Evolutionary conservation across 148 eudicot species (phyloP).

Genomic region (Polygonum maritimum): DNA sequence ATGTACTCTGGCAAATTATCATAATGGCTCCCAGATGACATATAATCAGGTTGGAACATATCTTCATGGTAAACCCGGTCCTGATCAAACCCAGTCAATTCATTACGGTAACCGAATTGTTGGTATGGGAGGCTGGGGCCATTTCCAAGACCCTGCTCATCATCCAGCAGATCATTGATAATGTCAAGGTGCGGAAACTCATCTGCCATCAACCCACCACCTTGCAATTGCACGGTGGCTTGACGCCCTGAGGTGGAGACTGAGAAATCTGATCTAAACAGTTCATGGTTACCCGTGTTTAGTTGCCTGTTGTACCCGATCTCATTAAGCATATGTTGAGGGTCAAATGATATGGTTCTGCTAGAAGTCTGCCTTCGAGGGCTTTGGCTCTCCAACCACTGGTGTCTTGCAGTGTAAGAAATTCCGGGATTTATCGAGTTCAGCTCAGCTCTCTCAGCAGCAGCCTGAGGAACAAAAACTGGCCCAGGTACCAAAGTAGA

Average conservation of each 20-base stretch:
- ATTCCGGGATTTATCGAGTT: conserved; percentile 27
- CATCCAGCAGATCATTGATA: conserved; percentile 86
- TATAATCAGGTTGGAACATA: conserved; percentile 33
- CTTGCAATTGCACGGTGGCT: conserved; percentile 17
- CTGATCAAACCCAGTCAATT: conserved; percentile 46
- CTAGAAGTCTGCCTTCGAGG: conserved; percentile 38
- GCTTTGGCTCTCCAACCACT: conserved; percentile 39
- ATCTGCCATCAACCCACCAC: conserved; percentile 33
- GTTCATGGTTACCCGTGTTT: conserved; percentile 15
- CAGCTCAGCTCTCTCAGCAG: conserved; percentile 36
- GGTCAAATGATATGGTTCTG: conserved; percentile 31
- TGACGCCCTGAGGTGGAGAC: conserved; percentile 56
- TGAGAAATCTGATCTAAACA: conserved; percentile 27
- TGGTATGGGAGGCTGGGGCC: conserved; percentile 37
- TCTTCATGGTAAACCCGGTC: conserved; percentile 49
- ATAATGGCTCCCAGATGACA: conserved; percentile 26
- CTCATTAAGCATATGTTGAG: conserved; percentile 28
- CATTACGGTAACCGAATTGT: conserved; percentile 45
- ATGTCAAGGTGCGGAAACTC: conserved; percentile 98
- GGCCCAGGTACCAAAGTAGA: conserved; percentile 29
- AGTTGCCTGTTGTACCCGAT: conserved; percentile 30
- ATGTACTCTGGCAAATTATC: conserved; percentile 42
- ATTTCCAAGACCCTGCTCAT: conserved; percentile 48
- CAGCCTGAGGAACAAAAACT: conserved; percentile 25
- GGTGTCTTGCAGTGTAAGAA: conserved; percentile 31